Percentiles rank a stretch among this genome's conserved stretches.
Conservation (phyloP, 352 stramenopile genomes). For the Phytophthora megakarya region DNA sequence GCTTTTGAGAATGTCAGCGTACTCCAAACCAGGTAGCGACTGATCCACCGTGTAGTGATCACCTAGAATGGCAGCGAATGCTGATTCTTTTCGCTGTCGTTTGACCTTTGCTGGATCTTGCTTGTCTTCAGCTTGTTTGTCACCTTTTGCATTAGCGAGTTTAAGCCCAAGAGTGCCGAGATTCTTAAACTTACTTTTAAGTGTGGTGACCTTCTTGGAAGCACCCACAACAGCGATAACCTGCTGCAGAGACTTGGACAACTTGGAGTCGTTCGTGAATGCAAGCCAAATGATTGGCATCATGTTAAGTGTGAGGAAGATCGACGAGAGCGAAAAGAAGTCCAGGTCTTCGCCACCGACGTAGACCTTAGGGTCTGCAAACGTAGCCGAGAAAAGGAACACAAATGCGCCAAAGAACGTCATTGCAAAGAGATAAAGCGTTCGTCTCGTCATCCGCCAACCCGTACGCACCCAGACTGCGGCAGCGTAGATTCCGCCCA, state of each 20-base stretch:
- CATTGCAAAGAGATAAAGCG: conserved; percentile 55
- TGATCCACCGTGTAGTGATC: conserved; percentile 82
- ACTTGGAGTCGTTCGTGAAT: conserved; percentile 89
- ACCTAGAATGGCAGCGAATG: conserved; percentile 77
- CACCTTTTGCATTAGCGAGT: conserved; percentile 56
- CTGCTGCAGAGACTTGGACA: conserved; percentile 82
- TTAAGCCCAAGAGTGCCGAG: conserved; percentile 79
- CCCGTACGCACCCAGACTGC: conserved; percentile 70
- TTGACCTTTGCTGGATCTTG: conserved; percentile 18
- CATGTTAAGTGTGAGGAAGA: conserved; percentile 89
- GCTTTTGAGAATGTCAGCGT: conserved; percentile 79
- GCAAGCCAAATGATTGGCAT: conserved; percentile 91
- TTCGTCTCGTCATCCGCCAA: conserved; percentile 79
- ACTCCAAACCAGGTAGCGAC: conserved; percentile 71
- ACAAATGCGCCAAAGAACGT: conserved; percentile 70
- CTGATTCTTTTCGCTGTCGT: conserved; percentile 60
- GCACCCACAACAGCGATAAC: conserved; percentile 77
- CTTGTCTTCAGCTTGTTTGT: conserved; percentile 14
- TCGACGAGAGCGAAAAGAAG: conserved; percentile 78
- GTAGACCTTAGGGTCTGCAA: conserved; percentile 78
- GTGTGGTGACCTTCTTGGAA: conserved; percentile 74
- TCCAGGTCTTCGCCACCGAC: conserved; percentile 68
- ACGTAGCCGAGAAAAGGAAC: conserved; percentile 82
- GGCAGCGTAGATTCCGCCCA: conserved; percentile 52
- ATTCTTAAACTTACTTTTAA: conserved; percentile 88